Percentiles rank a stretch among this genome's conserved stretches.
Evolutionary conservation across 2,329 filamentous ascomycete species (phyloP).

Genomic region (Xylaria sp.): DNA sequence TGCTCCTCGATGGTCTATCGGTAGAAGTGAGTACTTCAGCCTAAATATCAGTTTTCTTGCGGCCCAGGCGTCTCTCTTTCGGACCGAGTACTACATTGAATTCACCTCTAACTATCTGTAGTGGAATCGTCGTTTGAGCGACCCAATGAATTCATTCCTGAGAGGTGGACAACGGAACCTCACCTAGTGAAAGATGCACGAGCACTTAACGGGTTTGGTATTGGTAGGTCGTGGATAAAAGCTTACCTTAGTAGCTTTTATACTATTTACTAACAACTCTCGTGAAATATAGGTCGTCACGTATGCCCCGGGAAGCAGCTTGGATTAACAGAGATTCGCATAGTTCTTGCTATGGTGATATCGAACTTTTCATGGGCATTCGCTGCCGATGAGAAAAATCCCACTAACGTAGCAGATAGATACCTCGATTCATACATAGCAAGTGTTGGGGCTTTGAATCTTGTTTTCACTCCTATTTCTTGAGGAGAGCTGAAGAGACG

Average conservation of each 20-base stretch:
- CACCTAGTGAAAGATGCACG: background rate
- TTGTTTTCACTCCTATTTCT: too few species aligned
- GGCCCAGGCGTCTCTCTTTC: too few species aligned
- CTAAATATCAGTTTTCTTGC: too few species aligned
- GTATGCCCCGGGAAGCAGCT: conserved; percentile 5
- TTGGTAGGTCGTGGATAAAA: background rate
- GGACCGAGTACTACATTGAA: too few species aligned
- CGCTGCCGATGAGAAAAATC: too few species aligned
- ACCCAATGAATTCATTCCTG: background rate
- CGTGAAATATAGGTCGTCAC: background rate
- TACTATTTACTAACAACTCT: background rate
- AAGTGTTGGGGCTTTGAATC: too few species aligned
- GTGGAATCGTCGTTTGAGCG: background rate
- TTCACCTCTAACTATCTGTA: background rate
- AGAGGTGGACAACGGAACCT: background rate
- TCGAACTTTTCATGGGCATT: background rate
- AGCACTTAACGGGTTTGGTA: background rate
- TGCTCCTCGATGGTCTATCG: conserved; percentile 1
- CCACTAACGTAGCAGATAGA: too few species aligned
- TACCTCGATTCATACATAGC: too few species aligned
- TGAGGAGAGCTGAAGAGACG: too few species aligned
- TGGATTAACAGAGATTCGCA: background rate
- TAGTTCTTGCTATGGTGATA: background rate
- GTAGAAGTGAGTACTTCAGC: background rate
- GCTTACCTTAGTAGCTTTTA: background rate